Percentiles rank a stretch among this genome's conserved stretches.
These are phyloP conservation scores for Chamaecyparis obtusa DNA, from an alignment of 75 land plant species.

Conservation along the genomic window DNA sequence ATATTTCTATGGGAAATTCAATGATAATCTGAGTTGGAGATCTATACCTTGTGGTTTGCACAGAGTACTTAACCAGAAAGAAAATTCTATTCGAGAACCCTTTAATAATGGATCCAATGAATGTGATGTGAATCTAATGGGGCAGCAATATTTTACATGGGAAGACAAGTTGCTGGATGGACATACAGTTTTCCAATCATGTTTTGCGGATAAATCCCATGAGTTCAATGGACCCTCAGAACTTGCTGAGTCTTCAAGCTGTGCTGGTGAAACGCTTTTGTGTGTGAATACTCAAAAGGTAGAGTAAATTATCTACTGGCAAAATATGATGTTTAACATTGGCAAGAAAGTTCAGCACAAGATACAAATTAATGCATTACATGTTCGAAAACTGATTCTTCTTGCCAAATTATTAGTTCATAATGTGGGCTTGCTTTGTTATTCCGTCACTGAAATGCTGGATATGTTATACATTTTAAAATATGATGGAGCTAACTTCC, in stretches of 20 bases:
- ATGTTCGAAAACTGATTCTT: background rate
- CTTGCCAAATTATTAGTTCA: background rate
- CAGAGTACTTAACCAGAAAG: constrained; percentile 28
- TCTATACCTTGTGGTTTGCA: constrained; percentile 17
- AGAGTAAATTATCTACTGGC: background rate
- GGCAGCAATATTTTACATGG: constrained; percentile 34
- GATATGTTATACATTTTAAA: background rate
- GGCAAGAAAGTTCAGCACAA: background rate
- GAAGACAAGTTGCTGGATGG: constrained; percentile 21
- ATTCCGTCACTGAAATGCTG: background rate
- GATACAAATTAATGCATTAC: background rate
- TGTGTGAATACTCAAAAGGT: constrained; percentile 84
- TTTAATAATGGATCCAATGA: constrained; percentile 33
- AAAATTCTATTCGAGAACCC: constrained; percentile 19
- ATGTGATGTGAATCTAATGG: constrained; percentile 33
- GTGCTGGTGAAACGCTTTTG: constrained; percentile 37
- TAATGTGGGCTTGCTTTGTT: background rate
- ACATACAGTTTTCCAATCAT: constrained; percentile 20
- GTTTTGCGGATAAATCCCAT: constrained; percentile 38
- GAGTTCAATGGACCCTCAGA: constrained; percentile 28
- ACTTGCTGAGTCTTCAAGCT: constrained; percentile 23
- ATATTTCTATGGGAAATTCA: background rate
- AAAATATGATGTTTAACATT: background rate
- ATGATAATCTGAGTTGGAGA: constrained; percentile 1
- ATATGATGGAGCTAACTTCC: background rate